A percentile compares a stretch with the other conserved stretches of the same genome.
Evolutionary conservation across 1,139 yeast genomes (phyloP).

Genomic region (Suhomyces wounanorum): DNA sequence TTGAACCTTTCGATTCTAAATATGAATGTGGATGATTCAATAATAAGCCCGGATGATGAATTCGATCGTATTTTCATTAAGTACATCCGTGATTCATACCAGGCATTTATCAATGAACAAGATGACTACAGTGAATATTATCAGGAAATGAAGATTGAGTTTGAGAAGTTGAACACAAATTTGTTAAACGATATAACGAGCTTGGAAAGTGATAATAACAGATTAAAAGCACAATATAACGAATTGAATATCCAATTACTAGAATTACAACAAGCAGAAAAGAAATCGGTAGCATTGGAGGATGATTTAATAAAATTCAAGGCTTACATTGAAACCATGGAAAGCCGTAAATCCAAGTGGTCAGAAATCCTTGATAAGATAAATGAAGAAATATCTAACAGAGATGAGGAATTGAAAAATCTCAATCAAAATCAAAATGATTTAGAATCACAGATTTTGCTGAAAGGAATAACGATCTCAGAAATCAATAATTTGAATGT

Average conservation of each 20-base stretch:
- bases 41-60: conserved; percentile 41
- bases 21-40: conserved; percentile 31
- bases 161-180: conserved; percentile 40
- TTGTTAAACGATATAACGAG: conserved; percentile 40
- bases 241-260: conserved; percentile 27
- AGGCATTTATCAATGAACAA: conserved; percentile 61
- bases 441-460: conserved; percentile 49
- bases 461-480: conserved; percentile 59
- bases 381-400: conserved; percentile 51
- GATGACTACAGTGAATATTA: conserved; percentile 61
- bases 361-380: conserved; percentile 55
- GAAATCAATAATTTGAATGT: conserved; percentile 63
- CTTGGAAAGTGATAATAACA: conserved; percentile 45
- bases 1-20: conserved; percentile 51
- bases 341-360: conserved; percentile 67
- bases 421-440: conserved; percentile 48
- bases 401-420: conserved; percentile 45
- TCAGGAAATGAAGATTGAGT: conserved; percentile 58
- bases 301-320: conserved; percentile 71
- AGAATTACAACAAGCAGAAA: conserved; percentile 48
- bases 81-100: conserved; percentile 68
- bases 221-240: conserved; percentile 33
- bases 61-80: conserved; percentile 64
- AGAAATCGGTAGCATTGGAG: conserved; percentile 65
- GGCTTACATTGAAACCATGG: conserved; percentile 69